A percentile compares a stretch with the other conserved stretches of the same genome.
Conservation (phyloP, 495 filamentous ascomycete species). For the Hypoxylon lenormandii region DNA sequence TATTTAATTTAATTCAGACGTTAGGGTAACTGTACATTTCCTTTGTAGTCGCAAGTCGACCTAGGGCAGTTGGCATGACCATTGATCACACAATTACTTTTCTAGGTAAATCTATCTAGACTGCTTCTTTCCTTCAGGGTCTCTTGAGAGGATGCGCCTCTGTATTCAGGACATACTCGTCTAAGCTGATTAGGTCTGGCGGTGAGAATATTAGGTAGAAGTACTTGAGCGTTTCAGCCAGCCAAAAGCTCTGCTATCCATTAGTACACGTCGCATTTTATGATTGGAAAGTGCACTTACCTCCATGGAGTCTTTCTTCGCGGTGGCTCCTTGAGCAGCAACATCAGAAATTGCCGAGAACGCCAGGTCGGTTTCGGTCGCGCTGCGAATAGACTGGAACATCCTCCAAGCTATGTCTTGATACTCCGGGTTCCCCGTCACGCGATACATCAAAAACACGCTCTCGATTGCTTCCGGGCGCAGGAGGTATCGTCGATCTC, state of each 20-base stretch:
- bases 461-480: constrained; percentile 72
- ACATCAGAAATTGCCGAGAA: constrained; percentile 59
- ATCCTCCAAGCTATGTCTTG: constrained; percentile 70
- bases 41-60: too few species aligned
- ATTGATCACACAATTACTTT: too few species aligned
- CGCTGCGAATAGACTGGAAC: constrained; percentile 62
- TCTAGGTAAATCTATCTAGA: not conserved
- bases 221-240: constrained; percentile 64
- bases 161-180: constrained; percentile 85
- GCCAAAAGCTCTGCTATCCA: constrained; percentile 60
- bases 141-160: constrained; percentile 80
- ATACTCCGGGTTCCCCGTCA: constrained; percentile 65
- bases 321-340: constrained; percentile 2
- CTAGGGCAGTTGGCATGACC: too few species aligned
- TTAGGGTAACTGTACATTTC: too few species aligned
- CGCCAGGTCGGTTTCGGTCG: constrained; percentile 59
- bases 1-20: too few species aligned
- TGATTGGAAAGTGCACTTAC: constrained; percentile 37
- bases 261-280: constrained; percentile 28
- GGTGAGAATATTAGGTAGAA: constrained; percentile 86
- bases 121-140: constrained; percentile 16
- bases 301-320: constrained; percentile 57
- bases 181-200: constrained; percentile 73
- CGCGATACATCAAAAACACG: constrained; percentile 69
- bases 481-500: constrained; percentile 48